These are phyloP conservation scores for Curvularia spicifera DNA, from an alignment of 2,329 filamentous ascomycete genomes.

Conservation along the genomic window DNA sequence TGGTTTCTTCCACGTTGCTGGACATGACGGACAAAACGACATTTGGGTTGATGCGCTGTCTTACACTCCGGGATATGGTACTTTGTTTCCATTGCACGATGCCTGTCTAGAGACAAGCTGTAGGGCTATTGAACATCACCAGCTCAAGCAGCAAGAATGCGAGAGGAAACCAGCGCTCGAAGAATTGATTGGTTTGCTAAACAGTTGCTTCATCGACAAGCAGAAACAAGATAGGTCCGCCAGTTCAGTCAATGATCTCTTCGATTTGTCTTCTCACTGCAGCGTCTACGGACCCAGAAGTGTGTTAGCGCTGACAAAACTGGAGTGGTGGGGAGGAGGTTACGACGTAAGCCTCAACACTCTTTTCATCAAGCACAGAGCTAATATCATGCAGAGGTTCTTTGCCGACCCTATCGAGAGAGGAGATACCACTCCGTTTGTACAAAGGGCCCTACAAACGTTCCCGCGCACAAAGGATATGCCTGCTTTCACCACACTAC, in stretches of 20 bases:
- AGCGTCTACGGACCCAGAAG: conserved; percentile 27
- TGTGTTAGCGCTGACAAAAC: conserved; percentile 24
- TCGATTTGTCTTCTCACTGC: conserved; percentile 20
- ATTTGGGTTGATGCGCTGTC: conserved; percentile 26
- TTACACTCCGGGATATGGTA: conserved; percentile 16
- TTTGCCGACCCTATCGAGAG: conserved; percentile 30
- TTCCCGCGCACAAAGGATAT: conserved; percentile 11
- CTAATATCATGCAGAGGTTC: conserved; percentile 28
- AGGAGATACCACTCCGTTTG: conserved; percentile 14
- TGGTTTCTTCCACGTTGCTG: conserved; percentile 25
- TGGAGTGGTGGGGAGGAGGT: conserved; percentile 35
- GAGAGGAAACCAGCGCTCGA: conserved; percentile 11
- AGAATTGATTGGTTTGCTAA: conserved; percentile 22
- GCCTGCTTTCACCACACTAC: neutral
- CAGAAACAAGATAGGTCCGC: neutral
- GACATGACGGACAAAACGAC: conserved; percentile 16
- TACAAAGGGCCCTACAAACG: conserved; percentile 19
- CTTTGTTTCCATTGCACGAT: conserved; percentile 35
- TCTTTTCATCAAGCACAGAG: neutral
- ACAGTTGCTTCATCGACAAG: conserved; percentile 13
- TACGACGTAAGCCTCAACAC: conserved; percentile 26
- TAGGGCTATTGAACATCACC: conserved; percentile 21
- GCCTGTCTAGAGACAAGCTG: conserved; percentile 32
- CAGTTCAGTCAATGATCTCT: conserved; percentile 25
- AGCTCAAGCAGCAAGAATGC: neutral